phyloP scores from a whole-genome alignment of 148 eudicot genomes.

The Polygonum maritimum region DNA sequence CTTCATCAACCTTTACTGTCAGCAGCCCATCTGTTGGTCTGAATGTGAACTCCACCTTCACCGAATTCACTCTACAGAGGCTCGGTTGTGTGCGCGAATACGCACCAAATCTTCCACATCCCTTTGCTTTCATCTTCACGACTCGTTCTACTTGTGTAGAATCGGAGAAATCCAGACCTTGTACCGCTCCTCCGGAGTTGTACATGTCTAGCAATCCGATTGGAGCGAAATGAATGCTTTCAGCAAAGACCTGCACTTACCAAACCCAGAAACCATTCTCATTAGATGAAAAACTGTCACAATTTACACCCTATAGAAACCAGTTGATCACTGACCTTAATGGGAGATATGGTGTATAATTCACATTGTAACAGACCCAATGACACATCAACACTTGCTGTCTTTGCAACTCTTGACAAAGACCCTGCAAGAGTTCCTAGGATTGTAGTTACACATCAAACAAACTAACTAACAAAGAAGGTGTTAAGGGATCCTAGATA shows the following conservation, averaged over 20 bases:
- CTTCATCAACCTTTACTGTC: constrained; percentile 31
- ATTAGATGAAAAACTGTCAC: background rate
- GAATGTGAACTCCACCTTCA: constrained; percentile 13
- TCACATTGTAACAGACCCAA: constrained; percentile 32
- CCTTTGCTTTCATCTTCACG: constrained; percentile 29
- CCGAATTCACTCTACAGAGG: constrained; percentile 23
- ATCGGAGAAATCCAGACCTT: constrained; percentile 17
- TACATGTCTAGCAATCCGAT: constrained; percentile 50
- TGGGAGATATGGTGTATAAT: constrained; percentile 39
- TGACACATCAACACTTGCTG: constrained; percentile 19
- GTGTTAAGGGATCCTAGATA: background rate
- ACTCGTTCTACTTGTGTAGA: constrained; percentile 14
- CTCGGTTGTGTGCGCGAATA: constrained; percentile 35
- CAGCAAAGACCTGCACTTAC: constrained; percentile 25
- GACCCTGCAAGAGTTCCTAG: background rate
- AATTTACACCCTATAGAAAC: background rate
- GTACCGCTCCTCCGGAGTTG: constrained; percentile 51
- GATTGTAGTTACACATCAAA: background rate
- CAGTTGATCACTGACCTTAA: constrained; percentile 29
- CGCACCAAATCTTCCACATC: constrained; percentile 45
- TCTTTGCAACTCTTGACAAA: constrained; percentile 2
- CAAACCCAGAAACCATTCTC: background rate
- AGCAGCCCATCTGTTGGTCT: constrained; percentile 29
- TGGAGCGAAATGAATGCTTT: constrained; percentile 34
- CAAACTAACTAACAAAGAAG: background rate